A percentile compares a stretch with the other conserved stretches of the same genome.
Conservation (phyloP, 164 flowering plant genomes). For the Warburgia ugandensis region DNA sequence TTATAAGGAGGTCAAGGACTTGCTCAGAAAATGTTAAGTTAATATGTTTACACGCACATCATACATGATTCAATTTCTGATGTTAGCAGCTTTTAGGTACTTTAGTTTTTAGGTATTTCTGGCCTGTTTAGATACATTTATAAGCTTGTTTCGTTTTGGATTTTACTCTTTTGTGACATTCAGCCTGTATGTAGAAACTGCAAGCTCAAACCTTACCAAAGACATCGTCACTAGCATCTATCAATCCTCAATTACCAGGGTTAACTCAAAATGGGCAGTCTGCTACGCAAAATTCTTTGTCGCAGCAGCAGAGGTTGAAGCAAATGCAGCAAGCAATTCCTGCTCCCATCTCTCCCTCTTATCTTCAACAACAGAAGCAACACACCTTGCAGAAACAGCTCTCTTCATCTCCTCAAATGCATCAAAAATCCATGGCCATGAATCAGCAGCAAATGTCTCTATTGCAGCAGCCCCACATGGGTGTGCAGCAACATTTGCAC, state of each 20-base stretch:
- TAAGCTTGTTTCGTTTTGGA: too few species aligned
- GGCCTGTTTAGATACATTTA: too few species aligned
- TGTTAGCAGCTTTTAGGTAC: too few species aligned
- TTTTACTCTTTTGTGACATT: too few species aligned
- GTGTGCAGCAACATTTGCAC: slow-evolving; percentile 32
- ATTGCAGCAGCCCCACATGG: slow-evolving; percentile 30
- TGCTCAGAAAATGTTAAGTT: too few species aligned
- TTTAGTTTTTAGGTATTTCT: too few species aligned
- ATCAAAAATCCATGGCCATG: slow-evolving; percentile 45
- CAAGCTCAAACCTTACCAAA: slow-evolving; percentile 63
- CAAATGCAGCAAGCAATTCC: slow-evolving; percentile 61
- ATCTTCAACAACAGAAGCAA: slow-evolving; percentile 57
- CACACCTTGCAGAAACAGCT: slow-evolving; percentile 64
- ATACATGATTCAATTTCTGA: too few species aligned
- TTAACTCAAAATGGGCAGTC: slow-evolving; percentile 73
- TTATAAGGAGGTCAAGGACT: too few species aligned
- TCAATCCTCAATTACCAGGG: slow-evolving; percentile 68
- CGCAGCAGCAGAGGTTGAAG: slow-evolving; percentile 83
- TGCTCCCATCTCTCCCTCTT: slow-evolving; percentile 58
- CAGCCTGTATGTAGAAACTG: slow-evolving; percentile 32
- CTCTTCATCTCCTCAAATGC: slow-evolving; percentile 53
- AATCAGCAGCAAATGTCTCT: slow-evolving; percentile 39
- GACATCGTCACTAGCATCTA: slow-evolving; percentile 56
- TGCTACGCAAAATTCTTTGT: slow-evolving; percentile 50
- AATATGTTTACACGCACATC: too few species aligned